Evolutionary conservation across 2,329 filamentous ascomycete species (phyloP).

Genomic region (Arthrobotrys sphaeroides): DNA sequence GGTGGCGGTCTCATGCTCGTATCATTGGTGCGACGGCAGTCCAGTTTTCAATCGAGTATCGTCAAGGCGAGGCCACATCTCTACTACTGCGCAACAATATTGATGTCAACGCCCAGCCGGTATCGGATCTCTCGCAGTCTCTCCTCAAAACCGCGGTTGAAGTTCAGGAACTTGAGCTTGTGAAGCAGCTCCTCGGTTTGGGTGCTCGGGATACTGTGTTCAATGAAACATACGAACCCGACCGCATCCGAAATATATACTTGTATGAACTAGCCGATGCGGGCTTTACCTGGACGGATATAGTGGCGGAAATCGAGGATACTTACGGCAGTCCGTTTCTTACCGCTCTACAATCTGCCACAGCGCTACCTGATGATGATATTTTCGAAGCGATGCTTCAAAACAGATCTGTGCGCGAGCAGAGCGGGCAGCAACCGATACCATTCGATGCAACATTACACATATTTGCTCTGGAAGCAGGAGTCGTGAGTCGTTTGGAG

Average conservation of each 20-base stretch:
- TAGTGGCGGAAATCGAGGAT: background rate
- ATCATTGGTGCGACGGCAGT: conserved; percentile 17
- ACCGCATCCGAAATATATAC: background rate
- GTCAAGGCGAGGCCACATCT: background rate
- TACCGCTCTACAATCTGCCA: background rate
- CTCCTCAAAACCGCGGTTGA: conserved; percentile 27
- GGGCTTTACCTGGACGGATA: background rate
- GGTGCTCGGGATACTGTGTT: conserved; percentile 27
- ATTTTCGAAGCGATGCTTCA: background rate
- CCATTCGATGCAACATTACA: background rate
- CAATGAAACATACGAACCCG: background rate
- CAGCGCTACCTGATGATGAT: background rate
- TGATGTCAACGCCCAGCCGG: conserved; percentile 12
- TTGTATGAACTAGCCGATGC: background rate
- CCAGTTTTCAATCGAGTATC: conserved; percentile 30
- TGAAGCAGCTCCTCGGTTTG: background rate
- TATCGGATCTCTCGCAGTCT: conserved; percentile 21
- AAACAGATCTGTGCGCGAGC: background rate
- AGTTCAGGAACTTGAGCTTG: conserved; percentile 18
- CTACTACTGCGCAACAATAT: background rate
- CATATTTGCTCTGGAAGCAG: background rate
- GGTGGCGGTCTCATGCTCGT: background rate
- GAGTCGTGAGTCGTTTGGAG: background rate
- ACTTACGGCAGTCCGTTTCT: background rate
- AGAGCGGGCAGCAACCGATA: background rate